Evolutionary conservation across 192 early-diverging fungal species (phyloP).

Genomic region (Entomortierella lignicola): DNA sequence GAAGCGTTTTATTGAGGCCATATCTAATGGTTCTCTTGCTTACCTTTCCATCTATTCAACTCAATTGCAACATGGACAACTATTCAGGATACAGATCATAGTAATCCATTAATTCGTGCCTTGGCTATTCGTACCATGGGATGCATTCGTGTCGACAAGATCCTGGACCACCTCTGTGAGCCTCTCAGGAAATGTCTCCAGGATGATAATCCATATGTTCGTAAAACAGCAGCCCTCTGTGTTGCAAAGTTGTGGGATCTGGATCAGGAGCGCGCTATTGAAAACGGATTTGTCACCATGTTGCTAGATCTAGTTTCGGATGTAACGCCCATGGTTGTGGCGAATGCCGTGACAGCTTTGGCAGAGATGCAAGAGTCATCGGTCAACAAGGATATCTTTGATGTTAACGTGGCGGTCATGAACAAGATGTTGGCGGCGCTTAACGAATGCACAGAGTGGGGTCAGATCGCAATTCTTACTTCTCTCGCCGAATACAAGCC

Average conservation of each 20-base stretch:
- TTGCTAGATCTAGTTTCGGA: slow-evolving; percentile 94
- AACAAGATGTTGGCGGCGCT: slow-evolving; percentile 90
- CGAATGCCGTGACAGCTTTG: slow-evolving; percentile 94
- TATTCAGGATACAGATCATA: slow-evolving; percentile 89
- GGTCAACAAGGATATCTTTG: slow-evolving; percentile 76
- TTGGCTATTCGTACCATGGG: slow-evolving; percentile 99
- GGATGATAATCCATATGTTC: slow-evolving; percentile 97
- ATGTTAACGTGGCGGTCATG: slow-evolving; percentile 75
- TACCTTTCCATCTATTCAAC: not conserved
- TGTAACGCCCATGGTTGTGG: slow-evolving; percentile 96
- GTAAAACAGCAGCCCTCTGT: slow-evolving; percentile 96
- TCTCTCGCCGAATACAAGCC: slow-evolving; percentile 84
- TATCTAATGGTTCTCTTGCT: not conserved
- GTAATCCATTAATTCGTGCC: slow-evolving; percentile 94
- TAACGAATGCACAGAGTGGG: slow-evolving; percentile 99
- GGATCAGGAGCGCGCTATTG: slow-evolving; percentile 84
- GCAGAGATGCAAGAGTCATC: slow-evolving; percentile 89
- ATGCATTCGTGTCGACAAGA: slow-evolving; percentile 94
- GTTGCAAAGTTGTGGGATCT: slow-evolving; percentile 97
- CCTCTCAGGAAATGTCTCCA: slow-evolving; percentile 90
- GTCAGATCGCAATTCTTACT: slow-evolving; percentile 94
- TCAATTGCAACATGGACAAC: not conserved
- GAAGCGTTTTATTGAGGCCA: not conserved
- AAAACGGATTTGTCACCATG: slow-evolving; percentile 90
- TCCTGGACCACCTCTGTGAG: slow-evolving; percentile 92